A percentile compares a stretch with the other conserved stretches of the same genome.
These are phyloP conservation scores for Zhuliangozyma parablackwelliae DNA, from an alignment of 1,139 yeast species.

Conservation along the genomic window DNA sequence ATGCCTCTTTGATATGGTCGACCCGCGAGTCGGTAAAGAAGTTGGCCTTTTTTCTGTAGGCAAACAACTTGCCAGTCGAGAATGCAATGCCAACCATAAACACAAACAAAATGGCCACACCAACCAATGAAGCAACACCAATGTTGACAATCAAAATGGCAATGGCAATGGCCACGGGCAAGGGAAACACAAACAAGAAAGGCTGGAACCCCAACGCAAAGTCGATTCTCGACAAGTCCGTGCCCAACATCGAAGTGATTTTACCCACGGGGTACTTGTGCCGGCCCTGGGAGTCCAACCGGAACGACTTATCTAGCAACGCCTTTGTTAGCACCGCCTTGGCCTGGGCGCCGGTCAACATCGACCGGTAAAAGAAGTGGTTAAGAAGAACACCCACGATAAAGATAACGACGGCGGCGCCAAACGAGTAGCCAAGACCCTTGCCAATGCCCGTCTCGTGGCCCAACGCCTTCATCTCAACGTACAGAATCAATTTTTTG, in stretches of 20 bases:
- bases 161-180: constrained; percentile 28
- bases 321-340: constrained; percentile 66
- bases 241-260: constrained; percentile 51
- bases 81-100: constrained; percentile 21
- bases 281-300: constrained; percentile 55
- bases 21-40: constrained; percentile 31
- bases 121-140: constrained; percentile 34
- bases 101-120: constrained; percentile 26
- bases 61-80: constrained; percentile 22
- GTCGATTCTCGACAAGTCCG: constrained; percentile 35
- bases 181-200: constrained; percentile 22
- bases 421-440: constrained; percentile 30
- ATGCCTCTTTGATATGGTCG: constrained; percentile 30
- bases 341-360: constrained; percentile 57
- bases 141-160: constrained; percentile 30
- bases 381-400: constrained; percentile 20
- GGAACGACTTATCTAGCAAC: constrained; percentile 60
- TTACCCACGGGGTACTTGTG: constrained; percentile 61
- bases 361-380: constrained; percentile 27
- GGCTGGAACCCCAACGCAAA: constrained; percentile 33
- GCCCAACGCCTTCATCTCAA: constrained; percentile 28
- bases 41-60: constrained; percentile 24
- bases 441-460: constrained; percentile 16
- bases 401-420: constrained; percentile 18
- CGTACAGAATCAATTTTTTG: constrained; percentile 38